phyloP scores from a whole-genome alignment of 139 green algal species.

The Chlorella sorokiniana region DNA sequence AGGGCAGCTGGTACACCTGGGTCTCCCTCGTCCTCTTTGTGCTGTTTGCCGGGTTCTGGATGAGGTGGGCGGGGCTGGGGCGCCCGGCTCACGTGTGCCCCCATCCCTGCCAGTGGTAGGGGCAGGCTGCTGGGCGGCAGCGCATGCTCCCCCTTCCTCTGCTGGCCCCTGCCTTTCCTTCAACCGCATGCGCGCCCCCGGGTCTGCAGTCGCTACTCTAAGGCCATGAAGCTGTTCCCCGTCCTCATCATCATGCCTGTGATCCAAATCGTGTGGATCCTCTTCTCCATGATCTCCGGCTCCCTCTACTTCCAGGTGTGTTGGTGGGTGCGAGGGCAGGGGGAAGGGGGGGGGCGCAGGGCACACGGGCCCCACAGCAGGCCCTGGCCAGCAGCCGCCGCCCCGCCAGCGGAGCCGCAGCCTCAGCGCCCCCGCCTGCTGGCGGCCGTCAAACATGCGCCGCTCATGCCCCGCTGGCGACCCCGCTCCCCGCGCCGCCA shows the following conservation, averaged over 20 bases:
- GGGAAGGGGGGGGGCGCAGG: no score
- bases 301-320: conserved; percentile 74
- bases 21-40: conserved; percentile 75
- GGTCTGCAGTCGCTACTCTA: conserved; percentile 32
- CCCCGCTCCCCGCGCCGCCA: no score
- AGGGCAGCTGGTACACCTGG: conserved; percentile 81
- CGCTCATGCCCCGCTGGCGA: not conserved
- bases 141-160: not conserved
- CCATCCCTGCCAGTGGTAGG: not conserved
- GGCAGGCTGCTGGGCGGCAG: no score
- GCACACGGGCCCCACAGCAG: no score
- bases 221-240: conserved; percentile 82
- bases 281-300: conserved; percentile 81
- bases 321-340: no score
- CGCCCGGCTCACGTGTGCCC: not conserved
- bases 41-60: conserved; percentile 77
- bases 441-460: no score
- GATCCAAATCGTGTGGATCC: conserved; percentile 87
- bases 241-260: conserved; percentile 87
- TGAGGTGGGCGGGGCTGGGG: conserved; percentile 67
- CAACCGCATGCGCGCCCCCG: not conserved
- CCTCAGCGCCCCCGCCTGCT: no score
- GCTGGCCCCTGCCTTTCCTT: not conserved
- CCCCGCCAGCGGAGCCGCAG: no score
- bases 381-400: no score